Evolutionary conservation across 495 filamentous ascomycete species (phyloP), one percentile per base, ranked within the genome.

Genomic region (Baudoinia panamericana): DNA sequence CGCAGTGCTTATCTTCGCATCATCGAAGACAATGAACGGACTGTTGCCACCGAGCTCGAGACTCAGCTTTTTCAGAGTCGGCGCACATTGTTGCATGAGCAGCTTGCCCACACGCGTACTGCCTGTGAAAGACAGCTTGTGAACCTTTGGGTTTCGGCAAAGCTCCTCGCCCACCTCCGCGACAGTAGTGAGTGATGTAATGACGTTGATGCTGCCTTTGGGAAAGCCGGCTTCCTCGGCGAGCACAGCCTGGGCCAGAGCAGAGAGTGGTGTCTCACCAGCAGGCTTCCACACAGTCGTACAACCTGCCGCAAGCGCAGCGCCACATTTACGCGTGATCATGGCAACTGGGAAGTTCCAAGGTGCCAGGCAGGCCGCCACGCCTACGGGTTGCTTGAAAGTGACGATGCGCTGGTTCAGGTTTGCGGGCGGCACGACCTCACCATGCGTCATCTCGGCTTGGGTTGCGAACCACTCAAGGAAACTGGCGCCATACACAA

Each of bases 301-400:
- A 57, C 87, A 93, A 5, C 79, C 79, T 4, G 79, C 80, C 24
- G 79, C 86, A 39, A 94, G 64, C 18, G 86, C 86, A 2, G 86
- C 82, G 1, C 75, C 86, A 41, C 87, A 75, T 62, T 94, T 93
- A 19, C 86, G 65, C 2, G 86, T 88, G 50, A 92, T 80, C 86
- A 93, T 94, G 5, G 86, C 86, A 6, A 81, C 79, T 2, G 86
- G 86, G 61, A 92, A 94, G 63, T 93, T 94, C 86, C 86, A 93
- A 30, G 62, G 62, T 25, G 43, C 38, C 13, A 54, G 32, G 20
- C 34, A 29, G 20, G 38, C 45, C 4, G 39, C 28, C 10, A 55
- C 52, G 4, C 52, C 52, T 0, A 55, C 16, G 4, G 52, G 52
- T 30, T 55, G 33, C 32, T 53, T 53, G 41, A 53, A 39, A n/a